Percentiles rank a stretch among this genome's conserved stretches.
These are phyloP conservation scores for Allium fistulosum DNA, from an alignment of 106 monocot genomes.

Conservation along the genomic window DNA sequence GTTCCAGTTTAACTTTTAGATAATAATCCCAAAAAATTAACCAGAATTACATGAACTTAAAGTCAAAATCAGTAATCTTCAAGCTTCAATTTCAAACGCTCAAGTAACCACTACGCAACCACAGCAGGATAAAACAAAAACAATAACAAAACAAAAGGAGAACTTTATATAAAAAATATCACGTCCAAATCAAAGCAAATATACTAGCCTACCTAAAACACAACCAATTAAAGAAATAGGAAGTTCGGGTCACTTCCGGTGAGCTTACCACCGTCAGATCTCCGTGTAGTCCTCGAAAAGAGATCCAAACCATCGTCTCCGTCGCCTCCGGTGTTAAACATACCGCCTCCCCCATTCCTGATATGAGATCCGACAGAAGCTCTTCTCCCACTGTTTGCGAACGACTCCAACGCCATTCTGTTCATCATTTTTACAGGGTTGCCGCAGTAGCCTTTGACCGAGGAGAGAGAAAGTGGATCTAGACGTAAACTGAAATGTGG, in stretches of 20 bases:
- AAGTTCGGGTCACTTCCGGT: conserved; percentile 1
- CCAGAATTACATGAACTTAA: too few species aligned
- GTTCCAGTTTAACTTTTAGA: not conserved
- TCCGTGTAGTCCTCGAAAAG: conserved; percentile 5
- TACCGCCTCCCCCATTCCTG: conserved; percentile 1
- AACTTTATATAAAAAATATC: not conserved
- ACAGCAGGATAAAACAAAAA: too few species aligned
- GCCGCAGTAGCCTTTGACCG: not conserved
- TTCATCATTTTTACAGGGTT: conserved; percentile 1
- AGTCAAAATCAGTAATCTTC: too few species aligned
- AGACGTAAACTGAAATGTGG: not conserved
- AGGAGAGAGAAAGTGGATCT: not conserved
- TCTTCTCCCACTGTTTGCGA: conserved; percentile 5
- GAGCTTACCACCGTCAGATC: conserved; percentile 11
- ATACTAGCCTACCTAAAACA: not conserved
- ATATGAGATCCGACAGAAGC: conserved; percentile 8
- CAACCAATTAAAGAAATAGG: not conserved
- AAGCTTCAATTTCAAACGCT: too few species aligned
- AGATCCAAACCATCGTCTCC: conserved; percentile 7
- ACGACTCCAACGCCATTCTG: conserved; percentile 2
- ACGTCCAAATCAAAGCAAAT: not conserved
- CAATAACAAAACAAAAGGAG: too few species aligned
- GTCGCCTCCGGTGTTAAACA: not conserved
- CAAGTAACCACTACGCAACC: too few species aligned
- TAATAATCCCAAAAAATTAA: not conserved